phyloP scores from a whole-genome alignment of 2,329 filamentous ascomycete genomes.

The Taxawa tesnikishii region DNA sequence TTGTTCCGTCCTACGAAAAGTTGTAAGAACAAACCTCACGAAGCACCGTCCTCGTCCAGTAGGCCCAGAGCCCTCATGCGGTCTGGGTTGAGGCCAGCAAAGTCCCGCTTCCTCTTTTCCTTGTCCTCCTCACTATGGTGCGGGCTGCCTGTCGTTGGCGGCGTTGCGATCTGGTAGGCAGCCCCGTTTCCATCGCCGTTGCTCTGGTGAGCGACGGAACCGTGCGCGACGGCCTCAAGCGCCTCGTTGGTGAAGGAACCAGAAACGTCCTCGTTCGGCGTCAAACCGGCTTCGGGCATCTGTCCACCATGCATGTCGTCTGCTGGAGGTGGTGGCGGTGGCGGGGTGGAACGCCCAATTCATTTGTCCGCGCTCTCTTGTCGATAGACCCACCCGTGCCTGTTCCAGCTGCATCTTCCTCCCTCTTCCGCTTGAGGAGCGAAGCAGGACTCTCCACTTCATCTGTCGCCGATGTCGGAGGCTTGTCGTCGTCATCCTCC shows the following conservation, averaged over 20 bases:
- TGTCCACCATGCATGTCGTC: constrained; percentile 6
- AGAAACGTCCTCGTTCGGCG: constrained; percentile 16
- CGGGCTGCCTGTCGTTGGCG: constrained; percentile 23
- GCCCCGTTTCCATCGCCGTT: constrained; percentile 1
- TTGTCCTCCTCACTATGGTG: constrained; percentile 18
- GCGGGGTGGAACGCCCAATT: constrained; percentile 23
- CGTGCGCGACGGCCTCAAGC: constrained; percentile 1
- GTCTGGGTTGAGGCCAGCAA: constrained; percentile 22
- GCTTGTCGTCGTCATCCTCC: constrained; percentile 10
- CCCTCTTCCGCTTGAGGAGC: constrained; percentile 24
- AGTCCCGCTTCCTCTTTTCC: constrained; percentile 11
- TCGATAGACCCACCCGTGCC: no score
- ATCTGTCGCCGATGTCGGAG: constrained; percentile 14
- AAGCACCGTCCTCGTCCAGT: constrained; percentile 8
- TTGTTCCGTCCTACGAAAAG: no score
- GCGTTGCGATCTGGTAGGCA: constrained; percentile 30
- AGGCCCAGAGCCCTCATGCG: constrained; percentile 20
- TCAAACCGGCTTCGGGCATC: constrained; percentile 6
- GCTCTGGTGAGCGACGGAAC: not conserved
- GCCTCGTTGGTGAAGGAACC: constrained; percentile 7
- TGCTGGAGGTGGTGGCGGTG: constrained; percentile 27
- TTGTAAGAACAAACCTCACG: no score
- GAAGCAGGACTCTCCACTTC: constrained; percentile 14
- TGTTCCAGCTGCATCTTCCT: constrained; percentile 12
- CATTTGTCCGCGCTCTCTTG: constrained; percentile 19